These are phyloP conservation scores for Ogataea haglerorum DNA, from an alignment of 805 yeast species.

Conservation along the genomic window DNA sequence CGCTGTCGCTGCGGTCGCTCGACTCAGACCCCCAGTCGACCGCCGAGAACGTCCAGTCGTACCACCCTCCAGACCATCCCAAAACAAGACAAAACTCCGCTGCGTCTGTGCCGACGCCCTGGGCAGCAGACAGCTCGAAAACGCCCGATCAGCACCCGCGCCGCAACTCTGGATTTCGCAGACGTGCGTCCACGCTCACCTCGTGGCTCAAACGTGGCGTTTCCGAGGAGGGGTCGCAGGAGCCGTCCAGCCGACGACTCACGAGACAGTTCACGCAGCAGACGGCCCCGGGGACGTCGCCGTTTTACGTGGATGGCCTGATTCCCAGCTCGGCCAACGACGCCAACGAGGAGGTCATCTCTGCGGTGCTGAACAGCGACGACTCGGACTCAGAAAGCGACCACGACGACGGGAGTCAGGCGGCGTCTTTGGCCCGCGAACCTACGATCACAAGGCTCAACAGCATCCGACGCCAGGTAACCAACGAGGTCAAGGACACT, in stretches of 20 bases:
- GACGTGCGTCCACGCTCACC: slow-evolving; percentile 7
- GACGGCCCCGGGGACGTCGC: slow-evolving; percentile 9
- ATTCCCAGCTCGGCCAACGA: slow-evolving; percentile 13
- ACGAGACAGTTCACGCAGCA: slow-evolving; percentile 17
- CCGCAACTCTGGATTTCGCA: neutral
- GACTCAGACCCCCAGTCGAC: neutral
- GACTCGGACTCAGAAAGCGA: slow-evolving; percentile 7
- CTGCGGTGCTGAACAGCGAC: slow-evolving; percentile 16
- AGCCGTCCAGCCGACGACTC: slow-evolving; percentile 3
- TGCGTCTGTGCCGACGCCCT: slow-evolving; percentile 1
- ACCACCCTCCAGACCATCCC: slow-evolving; percentile 1
- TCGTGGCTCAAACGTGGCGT: slow-evolving; percentile 6
- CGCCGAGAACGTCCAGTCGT: slow-evolving; percentile 1
- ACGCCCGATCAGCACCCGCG: neutral
- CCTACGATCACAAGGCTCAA: slow-evolving; percentile 8
- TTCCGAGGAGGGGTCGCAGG: slow-evolving; percentile 8
- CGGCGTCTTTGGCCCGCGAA: neutral
- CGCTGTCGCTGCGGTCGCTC: slow-evolving; percentile 3
- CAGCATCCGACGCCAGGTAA: slow-evolving; percentile 17
- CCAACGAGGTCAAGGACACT: slow-evolving; percentile 18
- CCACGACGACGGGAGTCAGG: neutral
- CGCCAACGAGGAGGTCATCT: slow-evolving; percentile 18
- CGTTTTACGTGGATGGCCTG: slow-evolving; percentile 14
- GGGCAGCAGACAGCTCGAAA: neutral
- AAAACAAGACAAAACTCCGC: neutral